These are phyloP conservation scores for Calonectria pseudoreteaudii DNA, from an alignment of 2,329 filamentous ascomycete species.

Conservation along the genomic window DNA sequence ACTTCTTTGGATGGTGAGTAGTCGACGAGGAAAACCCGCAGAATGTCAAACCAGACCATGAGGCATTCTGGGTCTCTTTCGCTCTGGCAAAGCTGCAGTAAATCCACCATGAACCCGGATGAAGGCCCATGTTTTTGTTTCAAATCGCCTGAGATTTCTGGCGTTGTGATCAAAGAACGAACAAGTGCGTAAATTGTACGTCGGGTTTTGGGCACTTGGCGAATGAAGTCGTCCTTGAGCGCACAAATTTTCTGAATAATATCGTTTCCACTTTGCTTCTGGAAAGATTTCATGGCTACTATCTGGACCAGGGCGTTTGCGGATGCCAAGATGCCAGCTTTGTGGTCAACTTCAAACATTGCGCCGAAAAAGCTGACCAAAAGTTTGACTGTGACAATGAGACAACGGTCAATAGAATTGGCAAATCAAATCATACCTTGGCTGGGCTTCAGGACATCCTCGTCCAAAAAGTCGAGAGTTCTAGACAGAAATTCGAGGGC, in stretches of 20 bases:
- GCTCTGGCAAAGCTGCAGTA: slow-evolving; percentile 63
- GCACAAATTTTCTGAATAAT: slow-evolving; percentile 63
- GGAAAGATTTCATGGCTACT: slow-evolving; percentile 63
- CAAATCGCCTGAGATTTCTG: slow-evolving; percentile 57
- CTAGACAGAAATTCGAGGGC: slow-evolving; percentile 68
- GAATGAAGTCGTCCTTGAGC: slow-evolving; percentile 67
- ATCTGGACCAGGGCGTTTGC: slow-evolving; percentile 64
- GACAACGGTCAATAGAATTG: not conserved
- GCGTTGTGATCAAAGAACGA: slow-evolving; percentile 55
- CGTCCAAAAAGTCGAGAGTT: slow-evolving; percentile 62
- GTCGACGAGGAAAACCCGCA: slow-evolving; percentile 57
- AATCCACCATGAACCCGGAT: slow-evolving; percentile 59
- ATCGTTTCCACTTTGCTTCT: slow-evolving; percentile 58
- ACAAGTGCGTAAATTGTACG: slow-evolving; percentile 65
- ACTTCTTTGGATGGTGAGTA: slow-evolving; percentile 60
- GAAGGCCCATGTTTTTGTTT: slow-evolving; percentile 57
- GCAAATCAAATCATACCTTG: slow-evolving; percentile 53
- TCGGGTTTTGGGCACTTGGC: slow-evolving; percentile 64
- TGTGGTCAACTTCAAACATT: slow-evolving; percentile 70
- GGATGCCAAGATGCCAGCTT: slow-evolving; percentile 68
- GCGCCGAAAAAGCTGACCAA: slow-evolving; percentile 67
- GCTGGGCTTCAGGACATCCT: slow-evolving; percentile 59
- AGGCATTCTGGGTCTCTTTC: slow-evolving; percentile 70
- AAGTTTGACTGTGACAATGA: slow-evolving; percentile 53
- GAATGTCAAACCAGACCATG: slow-evolving; percentile 67